phyloP scores from a whole-genome alignment of 2,329 filamentous ascomycete genomes.

The Metarhizium anisopliae region DNA sequence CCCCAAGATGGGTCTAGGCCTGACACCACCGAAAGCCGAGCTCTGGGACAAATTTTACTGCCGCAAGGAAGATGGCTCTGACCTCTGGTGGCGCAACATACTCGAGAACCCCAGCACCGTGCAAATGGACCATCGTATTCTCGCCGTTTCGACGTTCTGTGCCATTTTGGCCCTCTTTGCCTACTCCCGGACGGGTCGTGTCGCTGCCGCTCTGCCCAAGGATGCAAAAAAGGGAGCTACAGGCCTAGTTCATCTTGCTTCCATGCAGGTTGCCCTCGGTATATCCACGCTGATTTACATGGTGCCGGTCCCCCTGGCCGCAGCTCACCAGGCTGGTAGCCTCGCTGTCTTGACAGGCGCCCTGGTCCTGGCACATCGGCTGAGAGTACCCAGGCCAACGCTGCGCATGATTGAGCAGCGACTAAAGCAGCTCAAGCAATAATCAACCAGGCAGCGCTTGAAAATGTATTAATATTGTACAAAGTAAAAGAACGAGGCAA shows the following conservation, averaged over 20 bases:
- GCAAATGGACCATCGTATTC: conserved; percentile 88
- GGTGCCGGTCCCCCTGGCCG: conserved; percentile 79
- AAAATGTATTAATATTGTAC: background rate
- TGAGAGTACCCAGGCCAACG: conserved; percentile 63
- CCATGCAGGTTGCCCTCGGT: conserved; percentile 74
- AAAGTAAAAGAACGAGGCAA: background rate
- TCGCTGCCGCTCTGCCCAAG: conserved; percentile 50
- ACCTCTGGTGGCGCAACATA: conserved; percentile 95
- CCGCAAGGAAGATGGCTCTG: conserved; percentile 65
- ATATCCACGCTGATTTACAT: conserved; percentile 91
- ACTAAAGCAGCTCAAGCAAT: conserved; percentile 23
- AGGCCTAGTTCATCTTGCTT: conserved; percentile 75
- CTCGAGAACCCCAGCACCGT: conserved; percentile 94
- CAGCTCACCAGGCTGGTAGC: conserved; percentile 86
- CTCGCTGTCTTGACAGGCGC: conserved; percentile 77
- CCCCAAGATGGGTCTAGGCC: conserved; percentile 81
- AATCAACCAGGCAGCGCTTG: background rate
- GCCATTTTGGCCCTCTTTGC: conserved; percentile 69
- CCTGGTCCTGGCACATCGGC: conserved; percentile 66
- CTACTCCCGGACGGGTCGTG: conserved; percentile 62
- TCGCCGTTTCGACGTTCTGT: conserved; percentile 83
- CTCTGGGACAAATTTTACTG: conserved; percentile 82
- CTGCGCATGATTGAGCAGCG: conserved; percentile 49
- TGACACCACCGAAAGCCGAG: conserved; percentile 73
- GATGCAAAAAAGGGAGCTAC: conserved; percentile 60